Base-by-base conservation (phyloP, 768 basidiomycete species). In the Cyclocybe cylindracea region DNA sequence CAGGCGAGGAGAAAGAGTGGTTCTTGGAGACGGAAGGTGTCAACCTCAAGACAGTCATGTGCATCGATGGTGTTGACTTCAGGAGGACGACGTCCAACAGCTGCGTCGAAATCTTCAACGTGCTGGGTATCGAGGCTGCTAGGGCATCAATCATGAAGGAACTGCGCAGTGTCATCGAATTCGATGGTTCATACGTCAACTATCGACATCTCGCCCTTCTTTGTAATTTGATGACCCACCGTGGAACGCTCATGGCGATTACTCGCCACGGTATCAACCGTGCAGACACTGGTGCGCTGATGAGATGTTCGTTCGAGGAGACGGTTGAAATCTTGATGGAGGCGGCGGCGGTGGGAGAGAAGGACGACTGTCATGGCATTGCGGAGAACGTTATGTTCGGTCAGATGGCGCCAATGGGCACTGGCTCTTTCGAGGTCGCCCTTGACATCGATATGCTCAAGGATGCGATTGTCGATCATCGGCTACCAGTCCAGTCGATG, bases 361-460 rank as follows among this genome's bases (percentile, higher is more conserved):
- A 94, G 69, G 97, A 99, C 58, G 96, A 98, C 60, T 99, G 97
- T 66, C 92, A 92, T 48, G 97, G 96, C 39, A 86, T 99, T 32
- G 97, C 97, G n/a, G 96, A 98, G 78, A 98, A 98, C 63, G 94
- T 99, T 38, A 86, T 99, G 80, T 93, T 99, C 61, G 97, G 97
- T 13, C 97, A 98, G 73, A 90, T 98, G 84, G 95, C 96, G n/a
- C 95, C 95, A 0, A 98, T 99, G 94, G 97, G 97, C 46, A 98
- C 97, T 0, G 97, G 97, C 10, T 83, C 92, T 7, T 98, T 96
- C 64, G 96, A 98, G 44, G 91, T 99, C 44, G 88, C 93, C 0
- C 80, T 99, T 44, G 97, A 99, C 68, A 91, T 98, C 62, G 91
- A 95, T 59, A 96, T 98, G 94, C 78, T 99, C 62, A 97, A 97